Evolutionary conservation across 371 early-diverging fungal species (phyloP), one percentile per base, ranked within the genome.

Genomic region (Cokeromyces recurvatus): DNA sequence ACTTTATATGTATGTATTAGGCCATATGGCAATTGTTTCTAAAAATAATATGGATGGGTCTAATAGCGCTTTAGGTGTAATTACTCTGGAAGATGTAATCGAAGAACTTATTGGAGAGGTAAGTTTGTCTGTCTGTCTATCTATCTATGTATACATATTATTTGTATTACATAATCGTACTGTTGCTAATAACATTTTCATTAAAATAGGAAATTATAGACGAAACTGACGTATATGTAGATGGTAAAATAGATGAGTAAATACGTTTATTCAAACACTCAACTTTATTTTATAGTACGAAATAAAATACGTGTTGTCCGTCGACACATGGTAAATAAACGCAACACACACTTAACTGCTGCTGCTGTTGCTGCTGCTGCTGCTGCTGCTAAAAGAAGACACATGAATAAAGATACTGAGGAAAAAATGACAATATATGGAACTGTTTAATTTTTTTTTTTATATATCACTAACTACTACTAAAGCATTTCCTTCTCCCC

Each of bases 41-140:
- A n/a, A n/a, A n/a, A n/a, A n/a, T n/a, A 74, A 76, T 12, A 72
- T 81, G 43, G 67, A 77, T 34, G 71, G 69, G 17, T 61, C 68
- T 42, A 54, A 60, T 40, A 70, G 67, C 23, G 71, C 85, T 3
- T 60, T 96, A n/a, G 98, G 98, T 7, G 90, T 96, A 8, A 87
- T 97, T 37, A 97, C 98, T 0, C 67, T 96, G 24, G 98, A 97
- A 59, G 98, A 97, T 62, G 92, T 97, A 10, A 91, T 97, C 53
- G 97, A 97, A 65, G 97, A 95, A 68, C 67, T 96, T n/a, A 86
- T 97, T 61, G 90, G 90, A 12, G 86, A 86, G 51, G 79, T 77
- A 66, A 64, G 27, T 9, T 3, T 25, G 10, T 39, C 5, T 29
- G 12, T 32, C 6, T 19, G 36, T 7, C 48, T n/a, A n/a, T n/a